Evolutionary conservation across 1,284 basidiomycete species (phyloP).

Genomic region (Heterobasidion occidentale): DNA sequence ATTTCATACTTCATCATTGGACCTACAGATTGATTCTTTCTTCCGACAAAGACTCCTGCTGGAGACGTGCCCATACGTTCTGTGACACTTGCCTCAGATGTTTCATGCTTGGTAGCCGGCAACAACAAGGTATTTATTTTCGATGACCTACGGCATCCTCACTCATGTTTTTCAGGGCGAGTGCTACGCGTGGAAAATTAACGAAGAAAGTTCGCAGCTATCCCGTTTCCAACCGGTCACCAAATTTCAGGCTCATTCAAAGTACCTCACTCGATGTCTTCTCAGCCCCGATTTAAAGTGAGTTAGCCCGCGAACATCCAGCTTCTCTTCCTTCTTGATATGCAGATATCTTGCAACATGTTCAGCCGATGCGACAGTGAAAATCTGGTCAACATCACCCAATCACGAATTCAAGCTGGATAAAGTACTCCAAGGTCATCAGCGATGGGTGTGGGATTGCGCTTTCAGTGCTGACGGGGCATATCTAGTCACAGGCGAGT

Average conservation of each 20-base stretch:
- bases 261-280: constrained; percentile 90
- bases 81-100: constrained; percentile 92
- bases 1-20: constrained; percentile 2
- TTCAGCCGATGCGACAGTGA: constrained; percentile 96
- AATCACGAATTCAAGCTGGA: constrained; percentile 89
- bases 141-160: constrained; percentile 6
- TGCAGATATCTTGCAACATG: constrained; percentile 91
- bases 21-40: constrained; percentile 7
- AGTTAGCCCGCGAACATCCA: constrained; percentile 1
- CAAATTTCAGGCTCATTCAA: constrained; percentile 90
- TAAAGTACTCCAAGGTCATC: constrained; percentile 88
- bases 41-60: constrained; percentile 69
- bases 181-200: constrained; percentile 96
- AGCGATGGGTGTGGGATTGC: constrained; percentile 99
- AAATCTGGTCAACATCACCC: constrained; percentile 91
- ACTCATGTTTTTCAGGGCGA: constrained; percentile 53
- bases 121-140: constrained; percentile 76
- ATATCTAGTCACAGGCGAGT: constrained; percentile 87
- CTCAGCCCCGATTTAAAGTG: constrained; percentile 83
- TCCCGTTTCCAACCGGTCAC: constrained; percentile 91
- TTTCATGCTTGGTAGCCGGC: constrained; percentile 92
- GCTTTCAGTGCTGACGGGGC: constrained; percentile 98
- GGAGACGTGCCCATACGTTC: constrained; percentile 95
- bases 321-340: constrained; percentile 3
- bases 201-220: constrained; percentile 69